These are phyloP conservation scores for Adenanthera pavonina DNA, from an alignment of 306 rosid species.

Conservation along the genomic window DNA sequence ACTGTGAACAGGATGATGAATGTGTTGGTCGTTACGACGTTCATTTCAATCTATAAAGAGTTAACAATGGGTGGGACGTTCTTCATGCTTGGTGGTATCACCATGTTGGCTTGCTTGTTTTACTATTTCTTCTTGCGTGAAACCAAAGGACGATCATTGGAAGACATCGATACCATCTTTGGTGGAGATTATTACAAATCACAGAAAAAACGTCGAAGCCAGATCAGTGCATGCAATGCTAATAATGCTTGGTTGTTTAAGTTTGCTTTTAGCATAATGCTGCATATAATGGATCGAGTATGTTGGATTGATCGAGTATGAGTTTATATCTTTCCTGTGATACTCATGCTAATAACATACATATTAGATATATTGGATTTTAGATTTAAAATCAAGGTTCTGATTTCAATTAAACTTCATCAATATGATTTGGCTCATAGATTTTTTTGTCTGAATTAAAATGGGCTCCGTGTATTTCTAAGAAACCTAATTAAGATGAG, in stretches of 20 bases:
- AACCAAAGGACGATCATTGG: constrained; percentile 78
- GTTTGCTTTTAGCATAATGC: background rate
- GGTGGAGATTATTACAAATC: constrained; percentile 21
- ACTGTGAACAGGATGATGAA: background rate
- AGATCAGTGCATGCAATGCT: background rate
- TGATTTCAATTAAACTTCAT: too few relatives aligned
- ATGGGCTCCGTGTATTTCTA: too few relatives aligned
- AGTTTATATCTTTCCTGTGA: too few relatives aligned
- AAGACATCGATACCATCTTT: constrained; percentile 54
- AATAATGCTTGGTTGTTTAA: background rate
- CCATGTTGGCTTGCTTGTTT: constrained; percentile 51
- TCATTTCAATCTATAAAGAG: constrained; percentile 1
- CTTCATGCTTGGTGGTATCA: background rate
- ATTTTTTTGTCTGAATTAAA: too few relatives aligned
- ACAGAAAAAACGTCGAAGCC: constrained; percentile 1
- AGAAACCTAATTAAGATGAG: too few relatives aligned
- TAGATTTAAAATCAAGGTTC: too few relatives aligned
- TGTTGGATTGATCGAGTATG: too few relatives aligned
- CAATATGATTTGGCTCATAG: too few relatives aligned
- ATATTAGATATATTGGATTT: too few relatives aligned
- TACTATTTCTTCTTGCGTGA: constrained; percentile 73
- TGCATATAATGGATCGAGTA: background rate
- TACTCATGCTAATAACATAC: too few relatives aligned
- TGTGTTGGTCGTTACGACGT: background rate
- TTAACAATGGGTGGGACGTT: background rate